Percentiles rank a stretch among this genome's conserved stretches.
phyloP scores from a whole-genome alignment of 2,329 filamentous ascomycete species.

The Calonectria pseudoturangicola region DNA sequence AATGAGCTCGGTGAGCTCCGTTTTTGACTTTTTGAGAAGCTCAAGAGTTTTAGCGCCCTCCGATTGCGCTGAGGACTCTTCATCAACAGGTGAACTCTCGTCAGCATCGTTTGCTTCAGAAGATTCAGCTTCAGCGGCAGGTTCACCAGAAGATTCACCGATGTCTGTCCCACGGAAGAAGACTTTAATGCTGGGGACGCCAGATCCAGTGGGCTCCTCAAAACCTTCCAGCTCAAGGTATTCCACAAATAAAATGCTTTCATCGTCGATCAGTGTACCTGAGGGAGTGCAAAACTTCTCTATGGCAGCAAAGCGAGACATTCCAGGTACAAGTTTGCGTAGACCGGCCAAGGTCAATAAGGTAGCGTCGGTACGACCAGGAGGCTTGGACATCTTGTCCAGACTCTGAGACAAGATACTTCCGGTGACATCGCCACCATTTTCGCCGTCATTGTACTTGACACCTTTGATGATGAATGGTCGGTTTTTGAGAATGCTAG shows the following conservation, averaged over 20 bases:
- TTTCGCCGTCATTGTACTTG: background rate
- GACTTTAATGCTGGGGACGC: background rate
- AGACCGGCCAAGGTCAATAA: background rate
- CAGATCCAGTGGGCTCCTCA: background rate
- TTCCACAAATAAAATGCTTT: background rate
- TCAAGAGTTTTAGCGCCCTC: background rate
- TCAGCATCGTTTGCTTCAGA: background rate
- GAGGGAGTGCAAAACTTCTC: background rate
- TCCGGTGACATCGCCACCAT: background rate
- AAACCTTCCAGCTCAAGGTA: background rate
- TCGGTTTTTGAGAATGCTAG: background rate
- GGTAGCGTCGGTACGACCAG: background rate
- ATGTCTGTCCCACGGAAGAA: background rate
- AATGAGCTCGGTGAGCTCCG: background rate
- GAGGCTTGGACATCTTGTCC: background rate
- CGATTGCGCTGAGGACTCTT: background rate
- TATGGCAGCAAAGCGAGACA: background rate
- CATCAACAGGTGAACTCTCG: background rate
- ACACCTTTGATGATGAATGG: conserved; percentile 2
- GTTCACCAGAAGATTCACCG: background rate
- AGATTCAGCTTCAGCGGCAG: too few species aligned
- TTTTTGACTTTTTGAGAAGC: background rate
- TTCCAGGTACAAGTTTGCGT: background rate
- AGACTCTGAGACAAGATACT: background rate
- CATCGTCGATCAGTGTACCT: background rate